These are phyloP conservation scores for Meredithiella fracta DNA, from an alignment of 2,329 filamentous ascomycete genomes.

Conservation along the genomic window DNA sequence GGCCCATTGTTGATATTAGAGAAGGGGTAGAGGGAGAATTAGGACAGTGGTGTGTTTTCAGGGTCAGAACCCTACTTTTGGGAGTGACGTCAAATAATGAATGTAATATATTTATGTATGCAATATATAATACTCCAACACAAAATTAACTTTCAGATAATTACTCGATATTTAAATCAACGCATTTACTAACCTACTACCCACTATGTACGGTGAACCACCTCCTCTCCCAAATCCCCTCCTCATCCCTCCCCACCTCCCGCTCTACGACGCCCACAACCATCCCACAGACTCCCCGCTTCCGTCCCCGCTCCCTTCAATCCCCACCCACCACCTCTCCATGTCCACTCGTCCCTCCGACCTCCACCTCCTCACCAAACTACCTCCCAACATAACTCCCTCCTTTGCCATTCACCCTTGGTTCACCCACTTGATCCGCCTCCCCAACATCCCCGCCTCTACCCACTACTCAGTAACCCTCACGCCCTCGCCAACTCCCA, in stretches of 20 bases:
- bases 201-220: neutral
- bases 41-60: no score
- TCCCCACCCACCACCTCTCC: conserved; percentile 48
- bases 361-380: conserved; percentile 51
- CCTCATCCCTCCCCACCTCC: conserved; percentile 18
- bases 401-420: conserved; percentile 82
- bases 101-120: no score
- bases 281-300: conserved; percentile 67
- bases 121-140: neutral
- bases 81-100: no score
- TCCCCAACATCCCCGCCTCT: conserved; percentile 27
- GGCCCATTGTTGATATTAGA: no score
- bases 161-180: neutral
- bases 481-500: conserved; percentile 37
- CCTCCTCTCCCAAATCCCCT: neutral
- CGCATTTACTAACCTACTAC: neutral
- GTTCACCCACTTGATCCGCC: conserved; percentile 63
- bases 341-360: conserved; percentile 67
- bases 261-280: conserved; percentile 65
- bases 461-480: conserved; percentile 53
- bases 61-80: no score
- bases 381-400: conserved; percentile 32
- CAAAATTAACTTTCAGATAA: neutral
- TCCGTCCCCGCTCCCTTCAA: conserved; percentile 37
- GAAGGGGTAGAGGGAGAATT: no score